Conservation (phyloP, 441 rosid genomes). For the Brassica balearica region DNA sequence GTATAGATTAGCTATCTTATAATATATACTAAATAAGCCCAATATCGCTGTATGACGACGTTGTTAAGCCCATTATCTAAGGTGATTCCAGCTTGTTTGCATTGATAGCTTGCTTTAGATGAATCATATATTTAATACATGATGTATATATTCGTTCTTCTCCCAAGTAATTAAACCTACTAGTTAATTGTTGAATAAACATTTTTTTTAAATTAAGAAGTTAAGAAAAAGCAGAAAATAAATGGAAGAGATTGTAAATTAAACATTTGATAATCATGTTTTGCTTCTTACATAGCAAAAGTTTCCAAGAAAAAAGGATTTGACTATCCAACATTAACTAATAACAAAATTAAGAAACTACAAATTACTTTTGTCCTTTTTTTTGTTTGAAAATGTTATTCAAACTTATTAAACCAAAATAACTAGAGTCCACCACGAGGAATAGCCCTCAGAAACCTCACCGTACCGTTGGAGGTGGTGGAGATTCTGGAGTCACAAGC, state of each 20-base stretch:
- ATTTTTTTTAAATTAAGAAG: no score
- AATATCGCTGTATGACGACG: background rate
- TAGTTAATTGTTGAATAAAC: background rate
- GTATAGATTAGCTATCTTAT: no score
- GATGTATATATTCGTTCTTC: background rate
- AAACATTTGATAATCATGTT: background rate
- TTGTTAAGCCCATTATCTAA: background rate
- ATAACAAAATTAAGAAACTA: background rate
- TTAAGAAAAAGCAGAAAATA: background rate
- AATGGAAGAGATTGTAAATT: background rate
- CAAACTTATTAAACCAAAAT: background rate
- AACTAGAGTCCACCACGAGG: constrained; percentile 1
- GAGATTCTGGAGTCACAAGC: background rate
- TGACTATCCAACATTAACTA: background rate
- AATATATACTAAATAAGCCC: background rate
- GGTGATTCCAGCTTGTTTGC: background rate
- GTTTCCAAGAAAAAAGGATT: background rate
- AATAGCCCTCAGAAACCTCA: background rate
- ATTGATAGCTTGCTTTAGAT: background rate
- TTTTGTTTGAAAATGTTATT: no score
- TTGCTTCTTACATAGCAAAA: background rate
- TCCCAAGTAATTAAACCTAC: background rate
- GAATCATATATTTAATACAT: background rate
- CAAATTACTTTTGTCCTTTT: background rate
- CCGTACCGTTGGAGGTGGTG: background rate